Evolutionary conservation across 2,329 filamentous ascomycete species (phyloP), one percentile per base, ranked within the genome.

Genomic region (Paecilomyces variotii): DNA sequence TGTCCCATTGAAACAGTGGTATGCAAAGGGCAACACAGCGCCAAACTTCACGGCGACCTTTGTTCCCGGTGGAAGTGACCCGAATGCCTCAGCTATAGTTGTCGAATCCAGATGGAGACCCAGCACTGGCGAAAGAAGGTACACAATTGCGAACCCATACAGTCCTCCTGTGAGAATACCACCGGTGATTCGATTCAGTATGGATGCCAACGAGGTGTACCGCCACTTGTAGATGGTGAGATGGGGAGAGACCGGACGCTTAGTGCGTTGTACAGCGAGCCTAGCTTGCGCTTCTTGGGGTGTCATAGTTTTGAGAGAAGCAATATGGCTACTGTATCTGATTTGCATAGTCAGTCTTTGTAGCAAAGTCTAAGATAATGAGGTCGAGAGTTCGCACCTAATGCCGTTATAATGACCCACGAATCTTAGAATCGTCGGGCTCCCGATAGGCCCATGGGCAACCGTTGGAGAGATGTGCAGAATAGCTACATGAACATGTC

Each of bases 211-310:
- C 84, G 86, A 95, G 65, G 88, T 91, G 76, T 95, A 87, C 72
- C 88, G 84, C 60, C 86, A 83, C 76, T 85, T 82, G 85, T 96
- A 96, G 82, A 93, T 90, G 67, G 78, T 76, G 62, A 96, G 83
- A 72, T 96, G 90, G 54, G 91, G 91, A 32, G 89, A 84, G 65
- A 94, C 82, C 71, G 91, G 91, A 53, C 91, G 91, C 67, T 82
- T 75, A 57, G 86, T 82, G 68, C 91, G 91, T 80, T 96, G 91
- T 66, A 82, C 78, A 69, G 82, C 87, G 70, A 96, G 89, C n/a
- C 39, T 45, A 6, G 39, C 4, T 45, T 45, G 39, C n/a, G 39
- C 39, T 45, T 45, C 39, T 9, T 45, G 39, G n/a, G 39, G 39
- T 14, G 39, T 45, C 5, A 45, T 19, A 2, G n/a, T n/a, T 19